These are phyloP conservation scores for Epicoccum nigrum DNA, from an alignment of 2,329 filamentous ascomycete genomes.

Conservation along the genomic window DNA sequence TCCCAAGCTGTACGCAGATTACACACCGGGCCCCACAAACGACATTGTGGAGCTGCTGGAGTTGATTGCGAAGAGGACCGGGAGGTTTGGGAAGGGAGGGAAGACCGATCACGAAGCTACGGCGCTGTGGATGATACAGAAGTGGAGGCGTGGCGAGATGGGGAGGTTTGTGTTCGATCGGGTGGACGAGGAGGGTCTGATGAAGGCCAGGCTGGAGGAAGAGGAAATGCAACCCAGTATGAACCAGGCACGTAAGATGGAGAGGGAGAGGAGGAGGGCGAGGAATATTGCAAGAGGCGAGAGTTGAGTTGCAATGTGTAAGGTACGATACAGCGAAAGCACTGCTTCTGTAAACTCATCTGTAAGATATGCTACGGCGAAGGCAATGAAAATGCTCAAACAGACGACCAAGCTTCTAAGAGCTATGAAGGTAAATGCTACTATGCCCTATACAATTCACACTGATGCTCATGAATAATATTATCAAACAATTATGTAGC, in stretches of 20 bases:
- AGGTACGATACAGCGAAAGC: too few relatives aligned
- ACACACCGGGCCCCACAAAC: constrained; percentile 78
- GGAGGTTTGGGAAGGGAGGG: constrained; percentile 76
- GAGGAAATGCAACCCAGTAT: constrained; percentile 61
- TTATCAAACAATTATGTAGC: too few relatives aligned
- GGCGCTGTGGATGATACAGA: constrained; percentile 79
- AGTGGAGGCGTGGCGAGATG: constrained; percentile 78
- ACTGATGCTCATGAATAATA: too few relatives aligned
- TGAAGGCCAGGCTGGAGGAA: constrained; percentile 57
- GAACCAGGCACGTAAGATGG: constrained; percentile 71
- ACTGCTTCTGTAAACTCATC: neutral
- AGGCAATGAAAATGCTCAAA: too few relatives aligned
- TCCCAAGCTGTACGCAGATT: constrained; percentile 67
- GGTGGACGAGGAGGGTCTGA: constrained; percentile 66
- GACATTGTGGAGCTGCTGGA: constrained; percentile 76
- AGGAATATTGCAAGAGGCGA: constrained; percentile 34
- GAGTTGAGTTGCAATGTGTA: too few relatives aligned
- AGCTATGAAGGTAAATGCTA: too few relatives aligned
- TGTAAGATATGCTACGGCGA: neutral
- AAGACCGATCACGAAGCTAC: constrained; percentile 72
- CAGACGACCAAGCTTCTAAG: too few relatives aligned
- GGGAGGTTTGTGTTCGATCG: constrained; percentile 82
- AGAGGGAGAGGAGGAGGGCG: constrained; percentile 60
- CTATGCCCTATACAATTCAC: too few relatives aligned
- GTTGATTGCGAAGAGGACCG: constrained; percentile 73